Percentiles rank a stretch among this genome's conserved stretches.
Evolutionary conservation across 1,139 yeast genomes (phyloP).

Genomic region (Blastobotrys malaysiensis): DNA sequence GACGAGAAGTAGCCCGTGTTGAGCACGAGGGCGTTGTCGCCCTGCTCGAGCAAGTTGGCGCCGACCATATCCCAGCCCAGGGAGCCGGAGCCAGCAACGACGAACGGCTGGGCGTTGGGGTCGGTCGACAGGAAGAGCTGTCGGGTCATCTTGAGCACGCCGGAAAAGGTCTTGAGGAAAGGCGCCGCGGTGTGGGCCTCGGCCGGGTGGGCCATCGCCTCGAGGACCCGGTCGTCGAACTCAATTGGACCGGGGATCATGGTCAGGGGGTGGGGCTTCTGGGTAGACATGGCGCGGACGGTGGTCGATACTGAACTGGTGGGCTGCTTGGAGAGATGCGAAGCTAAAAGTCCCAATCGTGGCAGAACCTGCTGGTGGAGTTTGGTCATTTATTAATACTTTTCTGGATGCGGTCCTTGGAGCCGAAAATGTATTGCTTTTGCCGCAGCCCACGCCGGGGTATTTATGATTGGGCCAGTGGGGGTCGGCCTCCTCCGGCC

Average conservation of each 20-base stretch:
- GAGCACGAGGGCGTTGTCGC: conserved; percentile 67
- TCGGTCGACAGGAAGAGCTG: conserved; percentile 67
- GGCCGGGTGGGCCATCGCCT: conserved; percentile 80
- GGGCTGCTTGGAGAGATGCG: conserved; percentile 7
- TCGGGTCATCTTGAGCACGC: conserved; percentile 62
- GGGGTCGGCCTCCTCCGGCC: neutral
- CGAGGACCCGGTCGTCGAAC: conserved; percentile 73
- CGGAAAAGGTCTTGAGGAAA: conserved; percentile 68
- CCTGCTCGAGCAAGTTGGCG: conserved; percentile 58
- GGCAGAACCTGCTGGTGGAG: conserved; percentile 11
- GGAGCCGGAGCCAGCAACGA: conserved; percentile 88
- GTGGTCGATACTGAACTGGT: conserved; percentile 3
- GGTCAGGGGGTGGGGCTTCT: conserved; percentile 33
- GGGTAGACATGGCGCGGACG: conserved; percentile 15
- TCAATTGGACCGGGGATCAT: conserved; percentile 95
- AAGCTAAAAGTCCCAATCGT: conserved; percentile 11
- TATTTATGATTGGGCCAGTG: neutral
- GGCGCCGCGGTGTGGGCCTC: conserved; percentile 91
- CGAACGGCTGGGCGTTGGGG: conserved; percentile 65
- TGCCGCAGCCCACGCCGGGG: neutral
- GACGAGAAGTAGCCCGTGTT: conserved; percentile 94
- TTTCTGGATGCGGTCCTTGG: neutral
- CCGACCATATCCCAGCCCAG: conserved; percentile 92
- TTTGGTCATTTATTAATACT: conserved; percentile 9
- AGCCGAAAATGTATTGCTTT: neutral